Evolutionary conservation across 2,329 filamentous ascomycete species (phyloP).

Genomic region (Botryotinia calthae): DNA sequence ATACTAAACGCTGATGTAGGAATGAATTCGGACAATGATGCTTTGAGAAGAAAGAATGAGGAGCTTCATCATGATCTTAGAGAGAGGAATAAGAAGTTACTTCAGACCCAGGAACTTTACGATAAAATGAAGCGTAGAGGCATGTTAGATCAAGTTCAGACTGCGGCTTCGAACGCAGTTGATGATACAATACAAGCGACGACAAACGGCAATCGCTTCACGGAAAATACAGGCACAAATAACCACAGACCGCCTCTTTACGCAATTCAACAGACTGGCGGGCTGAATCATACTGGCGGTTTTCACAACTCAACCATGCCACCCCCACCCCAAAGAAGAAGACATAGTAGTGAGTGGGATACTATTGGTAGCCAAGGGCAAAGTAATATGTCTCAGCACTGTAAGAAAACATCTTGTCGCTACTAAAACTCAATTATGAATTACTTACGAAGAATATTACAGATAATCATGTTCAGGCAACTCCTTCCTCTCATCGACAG

Average conservation of each 20-base stretch:
- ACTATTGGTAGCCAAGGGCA: constrained; percentile 30
- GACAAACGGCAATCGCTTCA: constrained; percentile 30
- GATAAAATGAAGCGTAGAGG: constrained; percentile 57
- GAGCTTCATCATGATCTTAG: constrained; percentile 64
- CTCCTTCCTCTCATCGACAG: constrained; percentile 38
- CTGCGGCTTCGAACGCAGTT: constrained; percentile 52
- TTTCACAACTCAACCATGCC: constrained; percentile 19
- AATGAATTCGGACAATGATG: constrained; percentile 60
- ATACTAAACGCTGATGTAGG: constrained; percentile 39
- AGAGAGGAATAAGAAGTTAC: constrained; percentile 68
- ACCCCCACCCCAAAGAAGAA: constrained; percentile 16
- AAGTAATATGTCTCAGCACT: constrained; percentile 8
- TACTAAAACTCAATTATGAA: too few relatives aligned
- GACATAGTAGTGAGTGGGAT: constrained; percentile 27
- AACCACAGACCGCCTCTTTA: constrained; percentile 25
- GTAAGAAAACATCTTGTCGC: constrained; percentile 21
- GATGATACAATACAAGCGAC: constrained; percentile 43
- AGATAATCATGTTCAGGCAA: constrained; percentile 33
- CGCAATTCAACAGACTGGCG: constrained; percentile 21
- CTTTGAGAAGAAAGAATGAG: constrained; percentile 66
- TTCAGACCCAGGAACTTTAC: constrained; percentile 66
- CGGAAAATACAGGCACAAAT: constrained; percentile 30
- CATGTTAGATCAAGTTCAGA: constrained; percentile 54
- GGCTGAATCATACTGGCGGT: constrained; percentile 13
- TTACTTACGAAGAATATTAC: neutral